Evolutionary conservation across 768 basidiomycete species (phyloP).

Genomic region (Epithele typhae): DNA sequence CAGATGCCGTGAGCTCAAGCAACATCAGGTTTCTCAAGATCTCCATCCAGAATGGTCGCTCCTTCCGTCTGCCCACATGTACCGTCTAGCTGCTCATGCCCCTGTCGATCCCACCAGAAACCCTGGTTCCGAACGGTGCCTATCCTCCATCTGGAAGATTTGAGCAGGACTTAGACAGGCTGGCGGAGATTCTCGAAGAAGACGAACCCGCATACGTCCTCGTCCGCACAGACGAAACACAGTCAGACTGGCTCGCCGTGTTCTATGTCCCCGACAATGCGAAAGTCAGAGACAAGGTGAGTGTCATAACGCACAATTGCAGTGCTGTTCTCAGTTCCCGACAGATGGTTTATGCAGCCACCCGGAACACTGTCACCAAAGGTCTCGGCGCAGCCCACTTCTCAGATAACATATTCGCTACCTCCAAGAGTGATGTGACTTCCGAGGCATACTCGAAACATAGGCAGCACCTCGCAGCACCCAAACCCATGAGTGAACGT

Average conservation of each 20-base stretch:
- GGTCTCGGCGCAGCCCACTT: slow-evolving; percentile 72
- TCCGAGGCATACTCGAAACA: slow-evolving; percentile 72
- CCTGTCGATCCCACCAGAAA: slow-evolving; percentile 46
- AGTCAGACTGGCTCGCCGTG: slow-evolving; percentile 66
- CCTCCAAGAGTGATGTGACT: slow-evolving; percentile 61
- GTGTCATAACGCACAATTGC: neutral
- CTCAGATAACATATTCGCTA: slow-evolving; percentile 74
- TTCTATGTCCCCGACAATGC: slow-evolving; percentile 83
- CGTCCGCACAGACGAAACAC: slow-evolving; percentile 54
- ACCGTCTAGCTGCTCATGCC: slow-evolving; percentile 11
- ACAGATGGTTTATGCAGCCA: slow-evolving; percentile 88
- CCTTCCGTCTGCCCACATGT: slow-evolving; percentile 10
- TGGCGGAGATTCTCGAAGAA: slow-evolving; percentile 57
- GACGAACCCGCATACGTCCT: slow-evolving; percentile 73
- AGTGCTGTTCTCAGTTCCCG: neutral
- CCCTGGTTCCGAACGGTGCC: slow-evolving; percentile 57
- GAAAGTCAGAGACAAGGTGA: slow-evolving; percentile 77
- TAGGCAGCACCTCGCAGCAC: slow-evolving; percentile 63
- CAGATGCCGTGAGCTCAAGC: slow-evolving; percentile 48
- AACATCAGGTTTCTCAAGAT: slow-evolving; percentile 72
- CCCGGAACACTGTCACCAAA: slow-evolving; percentile 63
- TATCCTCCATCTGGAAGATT: slow-evolving; percentile 48
- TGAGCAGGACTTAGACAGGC: slow-evolving; percentile 53
- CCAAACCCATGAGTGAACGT: slow-evolving; percentile 75
- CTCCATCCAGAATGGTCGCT: slow-evolving; percentile 68